Base-by-base conservation (phyloP, 768 basidiomycete genomes). In the Lactarius indigo region DNA sequence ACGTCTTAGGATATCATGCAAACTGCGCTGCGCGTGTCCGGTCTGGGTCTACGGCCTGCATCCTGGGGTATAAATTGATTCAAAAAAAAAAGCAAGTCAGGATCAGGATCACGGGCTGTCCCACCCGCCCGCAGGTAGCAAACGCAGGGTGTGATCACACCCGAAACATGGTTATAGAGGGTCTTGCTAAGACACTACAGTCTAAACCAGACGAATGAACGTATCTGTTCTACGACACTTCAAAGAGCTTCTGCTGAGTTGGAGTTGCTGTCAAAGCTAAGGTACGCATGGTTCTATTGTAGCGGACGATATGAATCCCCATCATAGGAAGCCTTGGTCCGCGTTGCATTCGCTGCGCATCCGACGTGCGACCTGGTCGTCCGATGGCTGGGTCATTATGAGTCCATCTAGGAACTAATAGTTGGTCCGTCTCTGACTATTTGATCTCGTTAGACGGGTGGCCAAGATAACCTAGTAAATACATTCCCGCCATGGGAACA, bases 291-390 rank as follows among this genome's bases (percentile, higher is more conserved):
- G 18, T 42, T 5, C 31, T 42, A 7, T 10, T 15, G 10, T n/a
- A 41, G 30, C 26, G 37, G 50, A 50, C 5, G 28, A 35, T 30
- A 56, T 58, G 30, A 58, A 1, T n/a, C 4, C 15, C 20, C 50
- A 17, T 37, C 47, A 31, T 71, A 96, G 94, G 96, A 98, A 77
- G 88, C 94, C 31, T 81, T 97, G 31, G 85, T 90, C 44, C 84
- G 90, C 64, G 87, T 98, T 63, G 88, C 88, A 23, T 98, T 98
- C 78, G 87, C 91, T 56, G 86, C 89, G 18, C 84, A 89, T 71
- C 94, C 94, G 5, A 97, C 96, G 1, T 96, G 94, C 75, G 89
- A 94, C 92, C 0, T 98, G 96, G 95, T 96, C 94, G 5, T 95
- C 95, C 0, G 96, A 98, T 75, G 92, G 94, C 15, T 86, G 96